Conservation (phyloP, 768 basidiomycete species). For the Tylopilus sp. region DNA sequence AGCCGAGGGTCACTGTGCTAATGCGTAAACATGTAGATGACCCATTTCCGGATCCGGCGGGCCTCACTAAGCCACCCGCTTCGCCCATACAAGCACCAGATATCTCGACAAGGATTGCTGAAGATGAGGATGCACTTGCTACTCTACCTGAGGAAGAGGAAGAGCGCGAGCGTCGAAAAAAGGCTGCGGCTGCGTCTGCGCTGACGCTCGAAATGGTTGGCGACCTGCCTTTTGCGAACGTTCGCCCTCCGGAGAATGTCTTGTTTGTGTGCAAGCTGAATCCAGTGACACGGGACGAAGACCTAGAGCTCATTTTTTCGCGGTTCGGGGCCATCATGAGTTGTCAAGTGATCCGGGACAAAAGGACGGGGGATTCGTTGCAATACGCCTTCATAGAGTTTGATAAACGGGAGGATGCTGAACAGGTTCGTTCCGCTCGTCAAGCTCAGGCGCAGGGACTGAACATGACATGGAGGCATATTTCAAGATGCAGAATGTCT, state of each 20-base stretch:
- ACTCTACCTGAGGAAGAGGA: constrained; percentile 84
- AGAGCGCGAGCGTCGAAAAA: constrained; percentile 76
- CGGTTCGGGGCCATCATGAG: constrained; percentile 94
- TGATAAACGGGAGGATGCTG: constrained; percentile 88
- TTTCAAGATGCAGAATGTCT: constrained; percentile 99
- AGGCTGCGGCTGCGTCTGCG: constrained; percentile 89
- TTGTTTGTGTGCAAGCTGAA: constrained; percentile 99
- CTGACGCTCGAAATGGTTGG: constrained; percentile 99
- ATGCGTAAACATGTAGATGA: constrained; percentile 59
- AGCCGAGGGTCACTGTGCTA: background rate
- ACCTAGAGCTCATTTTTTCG: constrained; percentile 95
- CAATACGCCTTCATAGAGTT: constrained; percentile 99
- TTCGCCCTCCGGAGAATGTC: constrained; percentile 97
- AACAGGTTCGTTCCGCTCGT: constrained; percentile 61
- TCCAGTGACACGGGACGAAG: constrained; percentile 91
- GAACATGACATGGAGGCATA: constrained; percentile 61
- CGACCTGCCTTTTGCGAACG: constrained; percentile 96
- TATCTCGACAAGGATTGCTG: constrained; percentile 84
- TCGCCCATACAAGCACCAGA: constrained; percentile 83
- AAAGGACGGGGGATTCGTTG: constrained; percentile 91
- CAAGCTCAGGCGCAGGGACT: background rate
- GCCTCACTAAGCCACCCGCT: constrained; percentile 65
- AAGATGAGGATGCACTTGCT: constrained; percentile 88
- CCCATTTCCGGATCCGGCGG: constrained; percentile 86
- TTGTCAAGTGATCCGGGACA: constrained; percentile 96